Evolutionary conservation across 202 grass and related monocot genomes (phyloP).

Genomic region (Schoenoplectus tabernaemontani): DNA sequence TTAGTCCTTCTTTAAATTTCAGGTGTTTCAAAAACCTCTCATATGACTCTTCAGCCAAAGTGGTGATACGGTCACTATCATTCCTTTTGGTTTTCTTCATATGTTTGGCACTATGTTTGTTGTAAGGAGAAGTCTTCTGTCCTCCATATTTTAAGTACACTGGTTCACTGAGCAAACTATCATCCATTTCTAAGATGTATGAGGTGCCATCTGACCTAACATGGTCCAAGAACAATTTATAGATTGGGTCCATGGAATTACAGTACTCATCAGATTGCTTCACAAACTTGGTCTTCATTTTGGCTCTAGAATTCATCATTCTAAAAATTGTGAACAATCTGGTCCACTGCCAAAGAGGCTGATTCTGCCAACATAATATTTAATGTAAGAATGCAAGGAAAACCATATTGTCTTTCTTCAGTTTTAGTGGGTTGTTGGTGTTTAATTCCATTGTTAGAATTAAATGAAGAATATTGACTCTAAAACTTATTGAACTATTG

Average conservation of each 20-base stretch:
- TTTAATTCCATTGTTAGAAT: background rate
- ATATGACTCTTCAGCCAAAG: slow-evolving; percentile 42
- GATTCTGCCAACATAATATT: background rate
- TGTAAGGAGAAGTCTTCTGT: background rate
- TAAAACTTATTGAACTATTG: background rate
- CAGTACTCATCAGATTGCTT: background rate
- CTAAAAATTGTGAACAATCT: background rate
- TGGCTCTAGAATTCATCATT: background rate
- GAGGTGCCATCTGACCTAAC: slow-evolving; percentile 26
- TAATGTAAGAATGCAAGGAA: background rate
- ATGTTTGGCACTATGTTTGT: slow-evolving; percentile 2
- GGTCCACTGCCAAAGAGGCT: background rate
- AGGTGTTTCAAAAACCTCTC: slow-evolving; percentile 44
- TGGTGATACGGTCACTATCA: background rate
- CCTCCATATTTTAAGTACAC: slow-evolving; percentile 42
- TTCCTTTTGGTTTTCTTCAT: background rate
- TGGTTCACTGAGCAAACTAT: slow-evolving; percentile 27
- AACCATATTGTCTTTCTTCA: background rate
- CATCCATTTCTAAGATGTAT: slow-evolving; percentile 32
- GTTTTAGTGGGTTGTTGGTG: background rate
- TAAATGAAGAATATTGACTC: background rate
- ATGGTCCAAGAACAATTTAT: slow-evolving; percentile 59
- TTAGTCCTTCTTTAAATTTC: slow-evolving; percentile 50
- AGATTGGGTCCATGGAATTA: slow-evolving; percentile 39
- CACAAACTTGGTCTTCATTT: background rate